Evolutionary conservation across 805 yeast genomes (phyloP), one percentile per base, ranked within the genome.

Genomic region (Yarrowia keelungensis): DNA sequence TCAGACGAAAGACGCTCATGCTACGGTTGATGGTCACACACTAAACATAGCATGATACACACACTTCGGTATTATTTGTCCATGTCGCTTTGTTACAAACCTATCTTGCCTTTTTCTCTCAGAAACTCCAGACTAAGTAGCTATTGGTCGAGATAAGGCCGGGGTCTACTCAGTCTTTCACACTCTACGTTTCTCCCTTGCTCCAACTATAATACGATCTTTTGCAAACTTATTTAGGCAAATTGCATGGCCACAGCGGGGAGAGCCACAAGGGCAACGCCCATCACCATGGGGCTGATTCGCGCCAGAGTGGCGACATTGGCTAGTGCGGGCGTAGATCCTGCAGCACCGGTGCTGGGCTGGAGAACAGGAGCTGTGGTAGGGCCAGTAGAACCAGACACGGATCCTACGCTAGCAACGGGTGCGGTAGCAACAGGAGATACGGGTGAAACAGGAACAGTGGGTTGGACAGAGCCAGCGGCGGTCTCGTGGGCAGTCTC

Each of bases 231-330:
- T 53, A 53, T 38, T 39, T 53, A 38, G 35, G 22, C 59, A 38
- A 53, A 53, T 36, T 38, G 42, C 59, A 41, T 15, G 36, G 36
- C 47, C 22, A 8, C 26, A 41, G 62, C 62, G 62, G 62, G 62
- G 47, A 42, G 39, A 2, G 47, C 62, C 45, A 56, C 38, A 15
- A 56, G 47, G 45, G 22, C 32, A 12, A 38, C 59, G 59, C 59
- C 62, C 62, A 56, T 56, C 38, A 56, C 47, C 47, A 56, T 56
- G 62, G 62, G 62, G 62, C 62, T 56, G 62, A 56, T 41, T 41
- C 62, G 62, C 62, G 62, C 62, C 38, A 56, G 47, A 56, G 62
- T 56, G 62, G 62, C 62, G 62, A 12, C 47, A 42, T 56, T 56
- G 47, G 62, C 62, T 32, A 19, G 62, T 9, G 41, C 47, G 22